Evolutionary conservation across 768 basidiomycete species (phyloP).

Genomic region (Cystobasidium tubakii): DNA sequence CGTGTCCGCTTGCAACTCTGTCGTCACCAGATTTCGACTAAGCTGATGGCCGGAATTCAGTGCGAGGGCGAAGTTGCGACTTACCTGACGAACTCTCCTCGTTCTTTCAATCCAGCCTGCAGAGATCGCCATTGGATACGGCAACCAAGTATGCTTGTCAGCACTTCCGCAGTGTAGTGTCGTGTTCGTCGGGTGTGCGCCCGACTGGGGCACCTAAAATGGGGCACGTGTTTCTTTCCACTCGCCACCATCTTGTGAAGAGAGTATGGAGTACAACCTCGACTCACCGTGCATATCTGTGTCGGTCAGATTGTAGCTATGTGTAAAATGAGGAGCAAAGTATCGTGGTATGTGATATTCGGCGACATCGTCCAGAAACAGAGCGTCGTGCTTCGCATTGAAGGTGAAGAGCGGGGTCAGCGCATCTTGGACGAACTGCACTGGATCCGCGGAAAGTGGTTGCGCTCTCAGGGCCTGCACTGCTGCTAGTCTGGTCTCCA

Average conservation of each 20-base stretch:
- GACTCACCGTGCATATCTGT: constrained; percentile 5
- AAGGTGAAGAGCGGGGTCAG: background rate
- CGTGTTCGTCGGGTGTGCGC: too few relatives aligned
- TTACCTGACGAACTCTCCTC: background rate
- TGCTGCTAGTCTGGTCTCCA: background rate
- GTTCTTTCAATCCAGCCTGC: constrained; percentile 4
- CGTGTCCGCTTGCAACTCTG: background rate
- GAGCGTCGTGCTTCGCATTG: constrained; percentile 9
- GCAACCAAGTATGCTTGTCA: too few relatives aligned
- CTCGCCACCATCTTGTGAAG: background rate
- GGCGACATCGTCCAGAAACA: background rate
- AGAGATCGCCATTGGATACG: too few relatives aligned
- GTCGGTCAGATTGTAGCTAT: background rate
- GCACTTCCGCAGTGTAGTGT: too few relatives aligned
- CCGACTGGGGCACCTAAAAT: too few relatives aligned
- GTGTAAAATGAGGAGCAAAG: background rate
- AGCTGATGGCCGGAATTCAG: too few relatives aligned
- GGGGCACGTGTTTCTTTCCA: background rate
- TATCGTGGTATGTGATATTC: constrained; percentile 7
- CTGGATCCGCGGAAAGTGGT: constrained; percentile 8
- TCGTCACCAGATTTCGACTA: background rate
- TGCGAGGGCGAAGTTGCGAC: background rate
- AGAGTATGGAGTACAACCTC: background rate
- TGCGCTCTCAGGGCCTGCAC: background rate
- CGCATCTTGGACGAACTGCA: constrained; percentile 3